phyloP scores from a whole-genome alignment of 2,329 filamentous ascomycete genomes.

The Pleomassaria siparia region DNA sequence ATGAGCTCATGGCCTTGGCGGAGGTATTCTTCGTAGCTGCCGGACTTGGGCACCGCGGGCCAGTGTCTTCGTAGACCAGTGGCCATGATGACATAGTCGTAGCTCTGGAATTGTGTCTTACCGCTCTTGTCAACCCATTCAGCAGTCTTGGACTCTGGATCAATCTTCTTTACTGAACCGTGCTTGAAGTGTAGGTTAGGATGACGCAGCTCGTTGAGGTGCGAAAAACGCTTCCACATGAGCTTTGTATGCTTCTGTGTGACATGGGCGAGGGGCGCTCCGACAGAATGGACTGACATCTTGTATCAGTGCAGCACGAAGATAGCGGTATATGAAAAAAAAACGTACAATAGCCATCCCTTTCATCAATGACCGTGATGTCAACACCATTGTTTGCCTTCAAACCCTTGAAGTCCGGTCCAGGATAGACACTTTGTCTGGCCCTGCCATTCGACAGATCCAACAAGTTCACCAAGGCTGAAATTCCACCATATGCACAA shows the following conservation, averaged over 20 bases:
- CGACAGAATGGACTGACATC: conserved; percentile 72
- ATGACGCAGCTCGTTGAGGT: conserved; percentile 66
- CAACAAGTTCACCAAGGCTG: conserved; percentile 66
- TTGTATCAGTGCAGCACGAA: conserved; percentile 19
- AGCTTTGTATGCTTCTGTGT: conserved; percentile 64
- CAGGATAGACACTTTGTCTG: conserved; percentile 48
- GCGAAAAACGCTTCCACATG: conserved; percentile 69
- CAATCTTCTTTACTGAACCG: conserved; percentile 63
- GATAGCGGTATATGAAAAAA: neutral
- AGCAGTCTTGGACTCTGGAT: conserved; percentile 63
- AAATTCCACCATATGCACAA: conserved; percentile 72
- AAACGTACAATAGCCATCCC: conserved; percentile 79
- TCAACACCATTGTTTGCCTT: conserved; percentile 59
- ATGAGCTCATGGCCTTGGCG: conserved; percentile 64
- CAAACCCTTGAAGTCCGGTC: conserved; percentile 37
- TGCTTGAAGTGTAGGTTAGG: conserved; percentile 66
- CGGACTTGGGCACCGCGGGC: conserved; percentile 71
- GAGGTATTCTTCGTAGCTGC: conserved; percentile 64
- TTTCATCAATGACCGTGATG: conserved; percentile 74
- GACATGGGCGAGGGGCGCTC: conserved; percentile 71
- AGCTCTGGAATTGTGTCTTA: conserved; percentile 50
- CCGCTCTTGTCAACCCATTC: conserved; percentile 54
- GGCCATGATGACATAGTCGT: conserved; percentile 76
- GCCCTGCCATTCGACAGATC: conserved; percentile 62
- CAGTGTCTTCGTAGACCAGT: conserved; percentile 70